Base-by-base conservation (phyloP, 305 asterid species). In the Petunia hybrid region DNA sequence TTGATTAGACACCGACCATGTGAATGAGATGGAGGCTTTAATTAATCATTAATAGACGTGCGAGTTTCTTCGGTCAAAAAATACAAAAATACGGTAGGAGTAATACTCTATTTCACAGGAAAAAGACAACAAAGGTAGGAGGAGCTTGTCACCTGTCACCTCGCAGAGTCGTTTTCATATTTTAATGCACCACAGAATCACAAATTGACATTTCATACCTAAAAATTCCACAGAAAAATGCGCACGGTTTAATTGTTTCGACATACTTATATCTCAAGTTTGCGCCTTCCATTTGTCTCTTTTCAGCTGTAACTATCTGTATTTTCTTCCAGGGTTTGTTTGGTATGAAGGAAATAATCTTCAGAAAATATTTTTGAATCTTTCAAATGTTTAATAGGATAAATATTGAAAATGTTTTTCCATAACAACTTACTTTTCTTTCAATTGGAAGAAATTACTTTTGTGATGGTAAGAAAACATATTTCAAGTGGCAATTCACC, bases 231-330 rank as follows among this genome's bases (percentile, higher is more conserved):
- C 14, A 40, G 13, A 6, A 13, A 22, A 41, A 41, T 66, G 36
- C 6, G 51, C 76, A 42, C 76, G 57, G 40, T 68, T 68, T 68
- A 68, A 42, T 43, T n/a, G n/a, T 68, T 4, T 7, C 76, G 56
- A 43, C 76, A 68, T 4, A 16, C 7, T 40, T 67, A 14, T n/a
- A 40, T 66, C 10, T 36, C 53, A 64, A 42, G 45, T 2, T 0
- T 4, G 3, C 6, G 1, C 6, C 22, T 4, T 4, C 4, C 1
- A 3, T 1, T 4, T 56, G 6, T 4, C 22, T 48, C 6, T 48
- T 22, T 22, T 22, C 31, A 22, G 31, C 31, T 22, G 31, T 22
- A 22, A 22, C 31, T 22, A 22, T 22, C 31, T 22, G 31, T 22
- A 22, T 22, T 22, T 22, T 22, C 31, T 22, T 22, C 31, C 31